Evolutionary conservation across 2,329 filamentous ascomycete species (phyloP), one percentile per base, ranked within the genome.

Genomic region (Fusarium fujikuroi): DNA sequence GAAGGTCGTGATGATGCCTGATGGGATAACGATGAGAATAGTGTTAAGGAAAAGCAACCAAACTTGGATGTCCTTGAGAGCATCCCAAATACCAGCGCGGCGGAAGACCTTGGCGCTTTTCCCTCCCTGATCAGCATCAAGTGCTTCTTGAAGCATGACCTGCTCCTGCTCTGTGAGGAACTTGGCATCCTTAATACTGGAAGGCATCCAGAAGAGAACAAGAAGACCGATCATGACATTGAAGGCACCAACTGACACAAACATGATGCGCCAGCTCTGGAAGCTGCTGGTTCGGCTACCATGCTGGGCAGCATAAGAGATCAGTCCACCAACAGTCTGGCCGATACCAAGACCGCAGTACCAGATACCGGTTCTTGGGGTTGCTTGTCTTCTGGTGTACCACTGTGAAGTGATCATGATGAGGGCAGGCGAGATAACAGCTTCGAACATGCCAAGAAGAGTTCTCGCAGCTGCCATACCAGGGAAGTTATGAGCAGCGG

Each of bases 371-470:
- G 62, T 65, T 21, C 62, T 63, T 9, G 62, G 62, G 2, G 62
- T 65, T 0, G 62, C 59, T 14, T 65, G 62, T 34, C 40, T 65
- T 37, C 62, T 40, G 8, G 59, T 65, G 9, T 65, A 65, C 62
- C 62, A 65, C 16, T 65, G 62, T 2, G 62, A 65, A 3, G 62
- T 65, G 8, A 65, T 65, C 62, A 65, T 63, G 15, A 65, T 62
- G 1, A 65, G 18, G 7, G 62, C 39, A 0, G 62, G 62, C 11
- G 62, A 65, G 8, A 65, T 65, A 0, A 65, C 62, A 1, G 62
- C 62, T 16, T 65, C 62, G 1, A 65, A 65, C 59, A 65, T 65
- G n/a, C 62, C 62, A n/a, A 65, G 62, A n/a, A 65, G 50, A 2
- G 62, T 65, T 18, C 62, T 53, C 7, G 62, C 59, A n/a, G 62